phyloP scores from a whole-genome alignment of 2,329 filamentous ascomycete species.

The Colletotrichum nymphaeae region DNA sequence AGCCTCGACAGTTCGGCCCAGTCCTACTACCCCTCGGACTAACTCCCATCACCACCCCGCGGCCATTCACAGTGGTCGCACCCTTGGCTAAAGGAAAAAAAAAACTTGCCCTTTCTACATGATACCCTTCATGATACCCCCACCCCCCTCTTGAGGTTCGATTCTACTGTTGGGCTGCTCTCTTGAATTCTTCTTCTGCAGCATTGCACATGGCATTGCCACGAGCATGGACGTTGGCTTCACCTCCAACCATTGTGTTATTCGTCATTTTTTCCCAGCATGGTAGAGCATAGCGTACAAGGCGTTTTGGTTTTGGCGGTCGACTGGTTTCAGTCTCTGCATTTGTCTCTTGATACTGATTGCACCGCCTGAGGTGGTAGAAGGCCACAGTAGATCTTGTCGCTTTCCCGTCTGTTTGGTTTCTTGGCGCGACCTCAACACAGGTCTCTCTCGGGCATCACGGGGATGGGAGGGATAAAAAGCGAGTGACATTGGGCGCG shows the following conservation, averaged over 20 bases:
- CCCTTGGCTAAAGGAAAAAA: slow-evolving; percentile 54
- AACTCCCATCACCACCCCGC: slow-evolving; percentile 48
- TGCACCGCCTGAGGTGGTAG: slow-evolving; percentile 29
- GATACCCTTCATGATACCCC: slow-evolving; percentile 41
- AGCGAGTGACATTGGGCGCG: slow-evolving; percentile 32
- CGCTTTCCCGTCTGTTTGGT: slow-evolving; percentile 30
- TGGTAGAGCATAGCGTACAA: slow-evolving; percentile 53
- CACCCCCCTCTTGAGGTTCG: slow-evolving; percentile 31
- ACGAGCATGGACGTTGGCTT: slow-evolving; percentile 31
- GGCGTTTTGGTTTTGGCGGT: slow-evolving; percentile 46
- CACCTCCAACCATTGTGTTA: slow-evolving; percentile 32
- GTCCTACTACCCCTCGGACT: slow-evolving; percentile 49
- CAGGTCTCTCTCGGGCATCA: slow-evolving; percentile 26
- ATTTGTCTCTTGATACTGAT: slow-evolving; percentile 30
- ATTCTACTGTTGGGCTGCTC: slow-evolving; percentile 34
- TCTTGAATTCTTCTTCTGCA: slow-evolving; percentile 23
- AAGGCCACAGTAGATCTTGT: slow-evolving; percentile 34
- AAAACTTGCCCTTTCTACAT: slow-evolving; percentile 30
- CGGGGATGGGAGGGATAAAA: slow-evolving; percentile 27
- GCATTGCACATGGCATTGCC: slow-evolving; percentile 32
- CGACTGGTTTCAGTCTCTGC: slow-evolving; percentile 37
- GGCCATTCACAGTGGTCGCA: slow-evolving; percentile 65
- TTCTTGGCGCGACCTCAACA: slow-evolving; percentile 26
- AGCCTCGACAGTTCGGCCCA: slow-evolving; percentile 50
- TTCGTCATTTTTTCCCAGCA: slow-evolving; percentile 40